These are phyloP conservation scores for Asterionellopsis glacialis DNA, from an alignment of 108 stramenopile genomes.

Conservation along the genomic window DNA sequence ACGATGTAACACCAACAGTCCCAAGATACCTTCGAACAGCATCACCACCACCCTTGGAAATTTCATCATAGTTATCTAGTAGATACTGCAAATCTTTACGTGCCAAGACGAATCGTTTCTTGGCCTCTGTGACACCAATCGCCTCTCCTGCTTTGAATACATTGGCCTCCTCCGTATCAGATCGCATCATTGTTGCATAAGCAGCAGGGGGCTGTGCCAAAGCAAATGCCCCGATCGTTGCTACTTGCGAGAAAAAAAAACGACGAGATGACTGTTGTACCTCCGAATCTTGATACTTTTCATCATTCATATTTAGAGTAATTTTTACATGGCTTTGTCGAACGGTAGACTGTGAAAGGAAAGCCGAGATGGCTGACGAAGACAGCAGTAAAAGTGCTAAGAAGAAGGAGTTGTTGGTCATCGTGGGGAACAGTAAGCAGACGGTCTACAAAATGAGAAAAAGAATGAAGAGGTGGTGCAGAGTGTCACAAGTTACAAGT, in stretches of 20 bases:
- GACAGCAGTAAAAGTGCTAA: no score
- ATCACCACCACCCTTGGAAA: conserved; percentile 47
- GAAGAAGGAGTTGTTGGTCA: no score
- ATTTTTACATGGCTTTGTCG: no score
- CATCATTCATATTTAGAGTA: no score
- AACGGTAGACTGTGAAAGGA: no score
- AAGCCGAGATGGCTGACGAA: no score
- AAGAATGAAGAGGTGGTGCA: no score
- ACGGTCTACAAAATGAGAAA: no score
- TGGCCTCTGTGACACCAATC: conserved; percentile 20
- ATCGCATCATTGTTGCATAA: conserved; percentile 1
- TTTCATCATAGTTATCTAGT: conserved; percentile 45
- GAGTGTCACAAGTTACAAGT: no score
- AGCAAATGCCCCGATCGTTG: background rate
- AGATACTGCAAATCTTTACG: conserved; percentile 41
- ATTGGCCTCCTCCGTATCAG: background rate
- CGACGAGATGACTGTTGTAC: no score
- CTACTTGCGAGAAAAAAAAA: background rate
- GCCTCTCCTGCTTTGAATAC: conserved; percentile 7
- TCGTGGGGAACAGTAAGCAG: no score
- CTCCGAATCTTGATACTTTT: no score
- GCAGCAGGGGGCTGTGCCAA: background rate
- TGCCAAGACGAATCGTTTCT: conserved; percentile 37
- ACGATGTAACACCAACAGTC: conserved; percentile 43
- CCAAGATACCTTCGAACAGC: conserved; percentile 53